phyloP scores from a whole-genome alignment of 208 protist species.

The Borovskyia barvae region DNA sequence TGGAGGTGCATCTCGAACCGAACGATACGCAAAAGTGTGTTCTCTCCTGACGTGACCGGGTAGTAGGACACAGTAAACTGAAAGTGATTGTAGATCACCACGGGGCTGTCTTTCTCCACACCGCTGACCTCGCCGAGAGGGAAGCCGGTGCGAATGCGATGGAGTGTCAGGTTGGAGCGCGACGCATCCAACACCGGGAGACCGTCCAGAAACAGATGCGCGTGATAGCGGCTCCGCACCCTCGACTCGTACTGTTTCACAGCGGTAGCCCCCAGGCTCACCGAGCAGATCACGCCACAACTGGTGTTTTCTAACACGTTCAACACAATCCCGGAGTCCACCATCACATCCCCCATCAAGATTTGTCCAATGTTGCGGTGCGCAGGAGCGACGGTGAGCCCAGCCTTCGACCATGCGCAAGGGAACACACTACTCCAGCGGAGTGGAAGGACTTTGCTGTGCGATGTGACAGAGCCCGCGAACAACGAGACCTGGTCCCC shows the following conservation, averaged over 20 bases:
- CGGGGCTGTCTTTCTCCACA: neutral
- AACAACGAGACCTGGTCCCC: neutral
- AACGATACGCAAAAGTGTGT: conserved; percentile 30
- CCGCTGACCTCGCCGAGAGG: conserved; percentile 2
- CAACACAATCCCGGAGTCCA: conserved; percentile 9
- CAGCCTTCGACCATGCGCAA: neutral
- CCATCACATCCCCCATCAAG: conserved; percentile 17
- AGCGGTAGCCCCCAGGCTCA: neutral
- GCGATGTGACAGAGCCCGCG: conserved; percentile 16
- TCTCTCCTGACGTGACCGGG: neutral
- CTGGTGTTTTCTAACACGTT: neutral
- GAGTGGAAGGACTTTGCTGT: conserved; percentile 15
- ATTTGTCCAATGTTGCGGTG: conserved; percentile 19
- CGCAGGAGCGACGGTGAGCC: neutral
- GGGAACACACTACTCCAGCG: conserved; percentile 13
- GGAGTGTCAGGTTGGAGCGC: neutral
- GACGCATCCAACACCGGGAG: conserved; percentile 37
- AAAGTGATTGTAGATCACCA: conserved; percentile 64
- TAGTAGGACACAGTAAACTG: conserved; percentile 60
- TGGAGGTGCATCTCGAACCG: conserved; percentile 37
- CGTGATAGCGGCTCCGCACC: conserved; percentile 46
- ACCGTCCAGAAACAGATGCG: conserved; percentile 55
- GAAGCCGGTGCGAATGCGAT: conserved; percentile 9
- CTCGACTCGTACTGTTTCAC: conserved; percentile 20
- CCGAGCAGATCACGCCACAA: conserved; percentile 11